Evolutionary conservation across 352 stramenopile species (phyloP).

Genomic region (Nannochloropsis limnetica): DNA sequence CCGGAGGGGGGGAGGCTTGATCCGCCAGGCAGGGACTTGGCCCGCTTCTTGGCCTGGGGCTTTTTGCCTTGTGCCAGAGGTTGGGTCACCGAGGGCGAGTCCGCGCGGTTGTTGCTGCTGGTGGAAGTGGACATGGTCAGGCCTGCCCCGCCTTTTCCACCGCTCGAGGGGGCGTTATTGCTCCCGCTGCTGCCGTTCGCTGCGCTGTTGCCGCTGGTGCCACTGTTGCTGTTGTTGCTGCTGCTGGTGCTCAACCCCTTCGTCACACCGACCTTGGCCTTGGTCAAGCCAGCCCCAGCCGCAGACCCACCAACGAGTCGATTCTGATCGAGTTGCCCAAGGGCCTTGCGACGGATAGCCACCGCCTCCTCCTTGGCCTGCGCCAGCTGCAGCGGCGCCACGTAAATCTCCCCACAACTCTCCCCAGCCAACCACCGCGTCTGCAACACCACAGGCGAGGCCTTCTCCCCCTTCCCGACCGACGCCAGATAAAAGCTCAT

Average conservation of each 20-base stretch:
- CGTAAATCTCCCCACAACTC: neutral
- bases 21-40: slow-evolving; percentile 26
- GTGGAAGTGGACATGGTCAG: neutral
- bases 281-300: neutral
- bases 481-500: neutral
- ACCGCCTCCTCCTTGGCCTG: slow-evolving; percentile 17
- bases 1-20: neutral
- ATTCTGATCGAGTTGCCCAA: neutral
- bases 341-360: neutral
- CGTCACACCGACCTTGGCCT: neutral
- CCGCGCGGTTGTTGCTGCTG: neutral
- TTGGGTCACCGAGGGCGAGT: neutral
- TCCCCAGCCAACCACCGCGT: neutral
- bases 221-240: neutral
- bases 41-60: neutral
- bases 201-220: neutral
- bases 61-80: neutral
- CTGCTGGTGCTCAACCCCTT: neutral
- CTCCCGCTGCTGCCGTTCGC: neutral
- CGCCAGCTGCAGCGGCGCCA: slow-evolving; percentile 1
- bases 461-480: neutral
- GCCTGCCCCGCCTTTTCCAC: neutral
- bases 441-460: slow-evolving; percentile 11
- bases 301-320: neutral
- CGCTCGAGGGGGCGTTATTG: neutral